Base-by-base conservation (phyloP, 148 eudicot species). In the Cornus florida region DNA sequence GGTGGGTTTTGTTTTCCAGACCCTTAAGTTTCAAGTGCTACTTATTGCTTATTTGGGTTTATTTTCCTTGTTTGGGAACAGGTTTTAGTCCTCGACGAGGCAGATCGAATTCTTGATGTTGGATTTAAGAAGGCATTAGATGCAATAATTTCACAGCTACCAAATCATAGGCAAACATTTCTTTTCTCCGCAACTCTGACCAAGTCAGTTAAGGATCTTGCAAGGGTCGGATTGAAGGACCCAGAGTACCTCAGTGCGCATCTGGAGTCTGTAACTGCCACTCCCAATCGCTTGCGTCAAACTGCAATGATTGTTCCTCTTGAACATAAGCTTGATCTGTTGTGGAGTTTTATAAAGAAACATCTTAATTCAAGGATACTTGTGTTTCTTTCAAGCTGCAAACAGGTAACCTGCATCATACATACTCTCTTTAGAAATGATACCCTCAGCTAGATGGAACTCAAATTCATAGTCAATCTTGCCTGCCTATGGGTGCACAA, bases 161-260 rank as follows among this genome's bases (percentile, higher is more conserved):
- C 98, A 38, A 93, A 86, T 74, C 78, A 73, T 16, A 85, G 98
- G 69, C 97, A 95, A 74, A 95, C 98, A 14, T 85, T 95, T 13
- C 89, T 95, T 59, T 95, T 95, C 80, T 95, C 97, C 20, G 98
- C 98, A 56, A 95, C 98, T 41, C 98, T 93, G 78, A 95, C 98
- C 24, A 95, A 95, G 85, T 89, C 93, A 5, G 98, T 95, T 74
- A 91, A 93, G 82, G 92, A 91, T 84, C 89, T 95, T 70, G 98
- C 98, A 82, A 91, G 98, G 81, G 94, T 95, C 73, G 93, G 98
- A 81, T 83, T 95, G 88, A 93, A 90, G 86, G 98, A 95, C 76
- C 97, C 98, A 16, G 98, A 95, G 85, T 95, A 95, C 83, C 79
- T 95, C 23, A 86, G 94, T 82, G 98, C 91, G 80, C 97, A 95